Conservation (phyloP, 768 basidiomycete species). For the Cyathus striatus region DNA sequence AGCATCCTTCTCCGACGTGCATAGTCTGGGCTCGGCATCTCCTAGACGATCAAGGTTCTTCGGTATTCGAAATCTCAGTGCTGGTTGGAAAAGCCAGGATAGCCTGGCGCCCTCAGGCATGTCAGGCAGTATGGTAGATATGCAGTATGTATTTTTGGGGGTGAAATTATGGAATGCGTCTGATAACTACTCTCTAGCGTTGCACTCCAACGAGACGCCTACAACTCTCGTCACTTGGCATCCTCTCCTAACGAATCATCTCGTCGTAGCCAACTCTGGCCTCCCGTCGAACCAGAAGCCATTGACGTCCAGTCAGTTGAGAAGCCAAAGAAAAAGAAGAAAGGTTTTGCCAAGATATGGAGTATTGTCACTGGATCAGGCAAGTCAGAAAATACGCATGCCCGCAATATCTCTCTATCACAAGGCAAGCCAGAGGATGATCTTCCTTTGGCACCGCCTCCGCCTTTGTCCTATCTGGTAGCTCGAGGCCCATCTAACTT, state of each 20-base stretch:
- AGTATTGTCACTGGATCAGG: slow-evolving; percentile 61
- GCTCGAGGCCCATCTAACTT: slow-evolving; percentile 49
- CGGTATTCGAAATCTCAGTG: slow-evolving; percentile 64
- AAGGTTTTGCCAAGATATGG: slow-evolving; percentile 78
- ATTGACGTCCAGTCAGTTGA: slow-evolving; percentile 17
- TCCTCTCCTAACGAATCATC: slow-evolving; percentile 29
- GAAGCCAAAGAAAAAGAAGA: slow-evolving; percentile 74
- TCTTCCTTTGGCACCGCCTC: slow-evolving; percentile 81
- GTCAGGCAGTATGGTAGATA: slow-evolving; percentile 87
- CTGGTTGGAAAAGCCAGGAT: slow-evolving; percentile 75
- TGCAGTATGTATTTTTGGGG: slow-evolving; percentile 73
- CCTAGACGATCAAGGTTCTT: slow-evolving; percentile 75
- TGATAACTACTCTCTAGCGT: slow-evolving; percentile 46
- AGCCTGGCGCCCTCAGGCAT: slow-evolving; percentile 78
- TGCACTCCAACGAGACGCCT: slow-evolving; percentile 68
- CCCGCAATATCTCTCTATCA: slow-evolving; percentile 29
- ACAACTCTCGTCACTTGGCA: slow-evolving; percentile 22
- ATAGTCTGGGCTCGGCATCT: slow-evolving; percentile 64
- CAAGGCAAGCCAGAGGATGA: slow-evolving; percentile 58
- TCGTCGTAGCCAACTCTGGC: slow-evolving; percentile 53
- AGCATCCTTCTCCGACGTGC: slow-evolving; percentile 76
- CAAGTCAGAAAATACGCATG: slow-evolving; percentile 30
- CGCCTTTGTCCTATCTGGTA: slow-evolving; percentile 86
- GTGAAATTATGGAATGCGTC: too few species aligned
- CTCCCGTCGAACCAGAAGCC: slow-evolving; percentile 27